A percentile compares a stretch with the other conserved stretches of the same genome.
phyloP scores from a whole-genome alignment of 108 stramenopile genomes.

The Bacterosira constricta region DNA sequence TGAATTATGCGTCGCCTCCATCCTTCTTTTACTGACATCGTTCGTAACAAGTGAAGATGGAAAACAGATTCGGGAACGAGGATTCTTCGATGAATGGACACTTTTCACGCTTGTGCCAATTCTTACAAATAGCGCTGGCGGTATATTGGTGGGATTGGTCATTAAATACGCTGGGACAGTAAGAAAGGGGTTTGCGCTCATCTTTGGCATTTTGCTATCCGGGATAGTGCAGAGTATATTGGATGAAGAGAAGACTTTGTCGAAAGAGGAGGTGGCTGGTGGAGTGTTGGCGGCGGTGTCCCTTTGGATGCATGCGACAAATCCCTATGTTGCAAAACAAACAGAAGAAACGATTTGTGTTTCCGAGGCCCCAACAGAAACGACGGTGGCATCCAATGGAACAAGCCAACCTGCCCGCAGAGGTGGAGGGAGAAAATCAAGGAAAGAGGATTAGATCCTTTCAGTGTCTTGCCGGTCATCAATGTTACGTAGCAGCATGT shows the following conservation, averaged over 20 bases:
- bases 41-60: slow-evolving; percentile 66
- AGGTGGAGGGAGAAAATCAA: slow-evolving; percentile 11
- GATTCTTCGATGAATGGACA: slow-evolving; percentile 86
- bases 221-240: slow-evolving; percentile 67
- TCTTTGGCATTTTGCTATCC: slow-evolving; percentile 84
- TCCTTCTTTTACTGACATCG: slow-evolving; percentile 53
- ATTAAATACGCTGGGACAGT: slow-evolving; percentile 93
- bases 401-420: neutral
- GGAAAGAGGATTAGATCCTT: slow-evolving; percentile 40
- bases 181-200: slow-evolving; percentile 89
- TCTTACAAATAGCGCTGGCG: slow-evolving; percentile 85
- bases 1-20: slow-evolving; percentile 82
- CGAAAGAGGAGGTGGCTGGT: slow-evolving; percentile 64
- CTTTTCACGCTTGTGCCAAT: slow-evolving; percentile 78
- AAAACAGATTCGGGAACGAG: slow-evolving; percentile 51
- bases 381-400: neutral
- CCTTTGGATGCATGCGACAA: slow-evolving; percentile 79
- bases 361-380: neutral
- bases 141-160: slow-evolving; percentile 93
- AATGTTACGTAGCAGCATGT: too few species aligned
- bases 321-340: slow-evolving; percentile 52
- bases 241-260: slow-evolving; percentile 45
- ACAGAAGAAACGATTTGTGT: too few species aligned
- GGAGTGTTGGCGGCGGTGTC: slow-evolving; percentile 77
- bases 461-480: too few species aligned